These are phyloP conservation scores for Berberis vulgaris DNA, from an alignment of 164 flowering plant species.

Conservation along the genomic window DNA sequence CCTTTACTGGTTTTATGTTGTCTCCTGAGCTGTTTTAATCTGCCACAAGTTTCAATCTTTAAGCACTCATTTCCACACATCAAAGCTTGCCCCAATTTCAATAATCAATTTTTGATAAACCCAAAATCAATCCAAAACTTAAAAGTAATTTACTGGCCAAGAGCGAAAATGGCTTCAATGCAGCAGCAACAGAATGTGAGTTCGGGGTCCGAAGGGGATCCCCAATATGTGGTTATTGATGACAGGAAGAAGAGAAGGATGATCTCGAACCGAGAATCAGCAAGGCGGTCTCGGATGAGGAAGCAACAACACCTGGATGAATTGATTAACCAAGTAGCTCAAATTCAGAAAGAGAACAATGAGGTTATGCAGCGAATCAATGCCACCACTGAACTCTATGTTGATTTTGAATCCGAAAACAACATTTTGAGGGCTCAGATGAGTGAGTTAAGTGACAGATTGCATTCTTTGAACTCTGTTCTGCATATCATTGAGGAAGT, in stretches of 20 bases:
- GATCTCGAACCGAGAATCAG: constrained; percentile 63
- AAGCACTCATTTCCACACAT: too few relatives aligned
- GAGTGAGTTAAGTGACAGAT: constrained; percentile 26
- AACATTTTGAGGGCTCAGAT: constrained; percentile 28
- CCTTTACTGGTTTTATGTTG: too few relatives aligned
- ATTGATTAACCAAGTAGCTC: constrained; percentile 25
- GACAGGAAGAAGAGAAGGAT: constrained; percentile 54
- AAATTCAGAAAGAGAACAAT: constrained; percentile 20
- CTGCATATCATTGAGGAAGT: constrained; percentile 18
- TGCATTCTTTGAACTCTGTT: constrained; percentile 28
- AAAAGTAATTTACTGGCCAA: neutral
- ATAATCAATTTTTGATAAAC: too few relatives aligned
- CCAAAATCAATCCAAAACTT: too few relatives aligned
- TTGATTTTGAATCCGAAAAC: constrained; percentile 32
- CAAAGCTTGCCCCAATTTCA: too few relatives aligned
- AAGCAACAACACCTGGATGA: constrained; percentile 56
- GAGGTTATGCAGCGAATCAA: constrained; percentile 16
- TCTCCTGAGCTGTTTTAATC: too few relatives aligned
- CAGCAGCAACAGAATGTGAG: constrained; percentile 16
- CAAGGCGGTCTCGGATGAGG: constrained; percentile 52
- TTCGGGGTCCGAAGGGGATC: constrained; percentile 44
- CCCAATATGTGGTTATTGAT: constrained; percentile 21
- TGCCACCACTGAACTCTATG: constrained; percentile 9
- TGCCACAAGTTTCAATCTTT: too few relatives aligned
- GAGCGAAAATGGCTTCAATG: neutral